phyloP scores from a whole-genome alignment of 345 rosid genomes.

The Eucalyptus grandis region DNA sequence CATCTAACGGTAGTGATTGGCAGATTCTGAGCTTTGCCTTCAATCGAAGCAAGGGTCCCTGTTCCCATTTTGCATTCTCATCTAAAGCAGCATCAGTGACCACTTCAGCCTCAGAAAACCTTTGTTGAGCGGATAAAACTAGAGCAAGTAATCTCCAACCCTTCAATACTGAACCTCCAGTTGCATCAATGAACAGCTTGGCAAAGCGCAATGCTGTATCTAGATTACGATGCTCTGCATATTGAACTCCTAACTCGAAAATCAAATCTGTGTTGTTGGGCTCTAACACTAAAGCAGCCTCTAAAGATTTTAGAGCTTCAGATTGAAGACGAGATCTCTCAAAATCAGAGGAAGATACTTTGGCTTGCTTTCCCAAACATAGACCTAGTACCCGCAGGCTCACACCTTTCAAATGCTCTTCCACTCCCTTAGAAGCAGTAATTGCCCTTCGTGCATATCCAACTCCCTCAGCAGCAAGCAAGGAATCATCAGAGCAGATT shows the following conservation, averaged over 20 bases:
- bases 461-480: constrained; percentile 79
- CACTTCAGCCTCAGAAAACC: constrained; percentile 78
- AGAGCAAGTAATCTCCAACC: constrained; percentile 90
- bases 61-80: constrained; percentile 92
- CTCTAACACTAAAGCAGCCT: constrained; percentile 57
- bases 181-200: constrained; percentile 60
- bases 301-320: constrained; percentile 69
- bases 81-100: constrained; percentile 89
- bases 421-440: constrained; percentile 39
- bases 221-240: constrained; percentile 83
- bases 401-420: constrained; percentile 70
- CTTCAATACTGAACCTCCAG: constrained; percentile 72
- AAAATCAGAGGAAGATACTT: constrained; percentile 63
- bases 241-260: constrained; percentile 70
- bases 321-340: constrained; percentile 78
- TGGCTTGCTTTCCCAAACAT: constrained; percentile 77
- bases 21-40: constrained; percentile 76
- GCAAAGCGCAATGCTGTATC: constrained; percentile 61
- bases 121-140: constrained; percentile 80
- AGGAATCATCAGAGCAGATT: constrained; percentile 63
- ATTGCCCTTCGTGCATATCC: constrained; percentile 62
- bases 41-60: constrained; percentile 66
- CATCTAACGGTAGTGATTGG: constrained; percentile 58
- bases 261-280: constrained; percentile 59
- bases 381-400: constrained; percentile 67